Percentiles rank a stretch among this genome's conserved stretches.
These are phyloP conservation scores for Botrytis fabae DNA, from an alignment of 2,329 filamentous ascomycete genomes.

Conservation along the genomic window DNA sequence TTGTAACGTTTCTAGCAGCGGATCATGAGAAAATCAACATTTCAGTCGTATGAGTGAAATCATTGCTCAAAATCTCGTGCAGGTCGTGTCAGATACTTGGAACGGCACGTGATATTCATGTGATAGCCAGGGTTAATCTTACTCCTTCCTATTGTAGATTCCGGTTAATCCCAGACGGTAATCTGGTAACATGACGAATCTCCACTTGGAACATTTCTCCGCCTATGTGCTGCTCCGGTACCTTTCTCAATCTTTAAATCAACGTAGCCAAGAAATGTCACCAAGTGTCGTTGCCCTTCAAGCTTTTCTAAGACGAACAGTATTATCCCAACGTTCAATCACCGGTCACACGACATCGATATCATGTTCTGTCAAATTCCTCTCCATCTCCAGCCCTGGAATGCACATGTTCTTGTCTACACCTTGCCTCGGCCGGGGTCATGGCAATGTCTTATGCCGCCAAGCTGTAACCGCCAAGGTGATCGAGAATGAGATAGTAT, in stretches of 20 bases:
- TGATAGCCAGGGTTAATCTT: neutral
- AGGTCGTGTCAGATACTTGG: neutral
- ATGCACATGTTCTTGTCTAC: neutral
- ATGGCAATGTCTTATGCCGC: neutral
- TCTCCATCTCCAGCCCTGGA: neutral
- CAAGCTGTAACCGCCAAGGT: slow-evolving; percentile 10
- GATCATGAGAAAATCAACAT: rapidly evolving
- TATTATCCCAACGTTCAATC: neutral
- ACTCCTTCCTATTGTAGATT: slow-evolving; percentile 11
- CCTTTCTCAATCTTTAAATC: neutral
- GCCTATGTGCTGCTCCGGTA: neutral
- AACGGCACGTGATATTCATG: neutral
- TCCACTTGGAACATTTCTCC: neutral
- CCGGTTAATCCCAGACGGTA: neutral
- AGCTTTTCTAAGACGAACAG: slow-evolving; percentile 7
- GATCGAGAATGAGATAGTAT: slow-evolving; percentile 10
- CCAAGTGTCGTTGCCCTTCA: neutral
- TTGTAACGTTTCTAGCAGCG: neutral
- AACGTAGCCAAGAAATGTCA: neutral
- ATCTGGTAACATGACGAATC: neutral
- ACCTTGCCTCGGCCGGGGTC: neutral
- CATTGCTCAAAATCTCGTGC: neutral
- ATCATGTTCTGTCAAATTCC: neutral
- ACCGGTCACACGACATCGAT: neutral
- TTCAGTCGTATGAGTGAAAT: neutral